Conservation (phyloP, 306 rosid genomes). For the Cotoneaster glaucophyllus region DNA sequence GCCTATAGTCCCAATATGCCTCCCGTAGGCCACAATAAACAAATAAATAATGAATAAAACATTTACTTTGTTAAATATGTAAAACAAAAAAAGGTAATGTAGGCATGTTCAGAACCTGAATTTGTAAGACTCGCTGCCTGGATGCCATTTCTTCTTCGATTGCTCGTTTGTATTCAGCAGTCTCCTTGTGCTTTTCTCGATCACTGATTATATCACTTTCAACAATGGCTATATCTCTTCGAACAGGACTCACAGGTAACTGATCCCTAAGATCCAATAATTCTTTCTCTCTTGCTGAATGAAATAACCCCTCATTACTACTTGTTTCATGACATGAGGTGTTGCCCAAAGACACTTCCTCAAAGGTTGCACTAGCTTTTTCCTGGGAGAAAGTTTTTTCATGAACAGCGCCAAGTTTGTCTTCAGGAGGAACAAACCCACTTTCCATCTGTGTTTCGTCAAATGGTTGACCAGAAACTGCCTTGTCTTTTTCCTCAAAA, state of each 20-base stretch:
- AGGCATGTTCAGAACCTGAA: constrained; percentile 56
- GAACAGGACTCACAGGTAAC: constrained; percentile 10
- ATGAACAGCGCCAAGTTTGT: neutral
- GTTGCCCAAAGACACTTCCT: neutral
- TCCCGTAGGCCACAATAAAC: neutral
- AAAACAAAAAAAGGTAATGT: neutral
- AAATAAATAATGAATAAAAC: neutral
- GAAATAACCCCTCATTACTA: neutral
- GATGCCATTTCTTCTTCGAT: constrained; percentile 83
- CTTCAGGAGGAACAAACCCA: constrained; percentile 12
- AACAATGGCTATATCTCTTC: constrained; percentile 29
- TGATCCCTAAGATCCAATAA: constrained; percentile 1
- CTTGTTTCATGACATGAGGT: neutral
- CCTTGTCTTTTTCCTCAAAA: constrained; percentile 1
- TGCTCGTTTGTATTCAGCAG: constrained; percentile 77
- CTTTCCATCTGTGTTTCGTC: neutral
- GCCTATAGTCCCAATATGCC: neutral
- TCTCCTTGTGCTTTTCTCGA: constrained; percentile 78
- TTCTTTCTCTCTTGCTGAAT: constrained; percentile 10
- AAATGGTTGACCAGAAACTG: constrained; percentile 2
- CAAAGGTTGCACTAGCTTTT: constrained; percentile 12
- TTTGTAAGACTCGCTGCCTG: constrained; percentile 66
- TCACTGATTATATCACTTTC: constrained; percentile 45
- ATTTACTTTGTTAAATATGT: neutral
- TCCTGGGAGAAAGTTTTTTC: constrained; percentile 9